Evolutionary conservation across 2,329 filamentous ascomycete species (phyloP).

Genomic region (Leptoxyphium fumago): DNA sequence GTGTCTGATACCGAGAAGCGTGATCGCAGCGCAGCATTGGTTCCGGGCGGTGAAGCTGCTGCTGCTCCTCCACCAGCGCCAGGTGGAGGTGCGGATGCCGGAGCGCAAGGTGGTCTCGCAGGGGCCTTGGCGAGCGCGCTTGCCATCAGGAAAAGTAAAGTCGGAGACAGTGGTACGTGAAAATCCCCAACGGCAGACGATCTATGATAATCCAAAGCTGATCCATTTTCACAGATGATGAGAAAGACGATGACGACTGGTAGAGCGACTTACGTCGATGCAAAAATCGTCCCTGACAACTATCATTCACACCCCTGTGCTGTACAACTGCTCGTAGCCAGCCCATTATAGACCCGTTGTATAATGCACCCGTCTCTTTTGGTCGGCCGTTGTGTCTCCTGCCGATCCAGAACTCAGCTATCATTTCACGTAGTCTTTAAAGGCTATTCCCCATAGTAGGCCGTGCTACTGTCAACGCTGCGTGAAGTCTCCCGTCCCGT

Average conservation of each 20-base stretch:
- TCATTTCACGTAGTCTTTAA: no score
- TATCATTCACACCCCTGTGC: no score
- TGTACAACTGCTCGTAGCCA: no score
- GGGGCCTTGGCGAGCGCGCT: constrained; percentile 61
- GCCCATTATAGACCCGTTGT: no score
- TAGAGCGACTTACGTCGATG: constrained; percentile 12
- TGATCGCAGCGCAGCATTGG: constrained; percentile 52
- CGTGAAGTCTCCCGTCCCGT: no score
- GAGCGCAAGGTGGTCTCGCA: constrained; percentile 31
- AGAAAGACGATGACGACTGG: constrained; percentile 65
- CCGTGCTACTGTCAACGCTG: no score
- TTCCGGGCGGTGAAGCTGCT: constrained; percentile 40
- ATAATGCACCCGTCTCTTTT: no score
- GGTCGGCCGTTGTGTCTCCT: no score
- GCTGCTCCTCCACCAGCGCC: constrained; percentile 35
- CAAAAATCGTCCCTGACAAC: no score
- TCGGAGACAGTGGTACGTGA: constrained; percentile 81
- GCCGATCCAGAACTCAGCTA: no score
- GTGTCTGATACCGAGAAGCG: constrained; percentile 55
- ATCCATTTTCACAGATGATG: constrained; percentile 45
- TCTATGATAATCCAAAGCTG: not conserved
- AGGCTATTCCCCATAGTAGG: no score
- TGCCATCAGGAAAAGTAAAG: constrained; percentile 79
- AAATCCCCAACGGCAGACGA: constrained; percentile 3
- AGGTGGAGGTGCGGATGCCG: constrained; percentile 37